Evolutionary conservation across 805 yeast species (phyloP), one percentile per base, ranked within the genome.

Genomic region (Nakazawaea sp.): DNA sequence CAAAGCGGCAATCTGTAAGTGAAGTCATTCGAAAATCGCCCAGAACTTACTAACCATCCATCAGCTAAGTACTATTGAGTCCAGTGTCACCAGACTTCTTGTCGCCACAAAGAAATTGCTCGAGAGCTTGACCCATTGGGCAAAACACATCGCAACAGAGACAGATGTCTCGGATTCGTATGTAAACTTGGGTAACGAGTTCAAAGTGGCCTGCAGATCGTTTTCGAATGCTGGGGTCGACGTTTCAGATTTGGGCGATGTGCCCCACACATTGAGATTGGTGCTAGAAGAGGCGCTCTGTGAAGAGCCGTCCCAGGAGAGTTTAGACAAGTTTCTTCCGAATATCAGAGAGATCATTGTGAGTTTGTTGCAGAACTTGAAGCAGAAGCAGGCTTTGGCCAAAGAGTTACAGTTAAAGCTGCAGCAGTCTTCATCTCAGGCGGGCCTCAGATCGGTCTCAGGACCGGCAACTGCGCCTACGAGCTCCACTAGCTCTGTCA

Each of bases 121-220:
- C n/a, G 95, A 86, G 49, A 72, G 85, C 13, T 62, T 92, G 35
- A 86, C 94, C 0, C 85, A 78, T 43, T 92, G 99, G 99, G 89
- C 97, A 1, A 69, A 75, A 43, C 76, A 75, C 17, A 68, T 72
- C n/a, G 88, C 86, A 5, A 70, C 80, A 18, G 97, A 89, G 32
- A 74, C 75, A 39, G 85, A 75, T 44, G 97, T 92, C 2, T 86
- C 96, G 2, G 86, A 88, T 49, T 83, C 88, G 3, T 92, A 87
- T 55, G 98, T 92, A 12, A 81, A 77, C 45, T 70, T 92, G 20
- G 98, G 98, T 1, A 92, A 89, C 52, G 97, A 90, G 57, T 92
- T 88, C 66, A 79, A 90, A 47, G 75, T 84, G 3, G 85, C 94
- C 1, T 78, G 89, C 17, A 71, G 86, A 42, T 84, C 94, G 3